Evolutionary conservation across 2,329 filamentous ascomycete species (phyloP).

Genomic region (Penicillium sp.): DNA sequence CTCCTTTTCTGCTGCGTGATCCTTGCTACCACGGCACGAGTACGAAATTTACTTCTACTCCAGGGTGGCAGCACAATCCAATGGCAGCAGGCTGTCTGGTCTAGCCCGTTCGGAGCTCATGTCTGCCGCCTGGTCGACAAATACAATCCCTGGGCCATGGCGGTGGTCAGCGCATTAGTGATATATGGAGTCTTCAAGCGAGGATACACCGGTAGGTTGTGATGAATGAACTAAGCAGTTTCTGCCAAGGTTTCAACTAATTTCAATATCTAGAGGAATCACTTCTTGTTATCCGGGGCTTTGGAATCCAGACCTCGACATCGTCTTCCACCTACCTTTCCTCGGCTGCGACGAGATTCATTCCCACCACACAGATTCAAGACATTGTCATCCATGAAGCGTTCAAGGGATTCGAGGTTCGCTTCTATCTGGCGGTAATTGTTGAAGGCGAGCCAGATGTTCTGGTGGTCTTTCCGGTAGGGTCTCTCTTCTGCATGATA

Average conservation of each 20-base stretch:
- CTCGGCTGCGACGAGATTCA: constrained; percentile 69
- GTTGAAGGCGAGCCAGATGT: constrained; percentile 86
- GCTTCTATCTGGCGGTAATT: constrained; percentile 86
- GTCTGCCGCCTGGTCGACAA: constrained; percentile 42
- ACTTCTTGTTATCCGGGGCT: constrained; percentile 81
- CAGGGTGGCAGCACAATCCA: constrained; percentile 30
- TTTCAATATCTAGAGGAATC: constrained; percentile 68
- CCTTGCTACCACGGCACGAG: constrained; percentile 39
- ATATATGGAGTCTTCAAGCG: constrained; percentile 52
- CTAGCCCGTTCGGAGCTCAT: constrained; percentile 35
- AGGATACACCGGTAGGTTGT: constrained; percentile 54
- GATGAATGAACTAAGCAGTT: neutral
- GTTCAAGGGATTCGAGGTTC: constrained; percentile 87
- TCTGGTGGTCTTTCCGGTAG: constrained; percentile 89
- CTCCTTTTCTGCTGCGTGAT: constrained; percentile 48
- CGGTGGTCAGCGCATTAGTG: constrained; percentile 42
- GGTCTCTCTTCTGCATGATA: constrained; percentile 26
- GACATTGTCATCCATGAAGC: constrained; percentile 96
- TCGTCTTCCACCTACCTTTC: constrained; percentile 70
- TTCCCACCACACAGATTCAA: constrained; percentile 88
- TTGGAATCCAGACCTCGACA: constrained; percentile 87
- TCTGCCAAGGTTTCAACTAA: neutral
- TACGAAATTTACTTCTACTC: constrained; percentile 34
- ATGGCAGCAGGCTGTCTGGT: constrained; percentile 39
- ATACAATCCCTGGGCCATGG: constrained; percentile 49